Conservation (phyloP, 2,329 filamentous ascomycete species). For the Dothidotthia symphoricarpi region DNA sequence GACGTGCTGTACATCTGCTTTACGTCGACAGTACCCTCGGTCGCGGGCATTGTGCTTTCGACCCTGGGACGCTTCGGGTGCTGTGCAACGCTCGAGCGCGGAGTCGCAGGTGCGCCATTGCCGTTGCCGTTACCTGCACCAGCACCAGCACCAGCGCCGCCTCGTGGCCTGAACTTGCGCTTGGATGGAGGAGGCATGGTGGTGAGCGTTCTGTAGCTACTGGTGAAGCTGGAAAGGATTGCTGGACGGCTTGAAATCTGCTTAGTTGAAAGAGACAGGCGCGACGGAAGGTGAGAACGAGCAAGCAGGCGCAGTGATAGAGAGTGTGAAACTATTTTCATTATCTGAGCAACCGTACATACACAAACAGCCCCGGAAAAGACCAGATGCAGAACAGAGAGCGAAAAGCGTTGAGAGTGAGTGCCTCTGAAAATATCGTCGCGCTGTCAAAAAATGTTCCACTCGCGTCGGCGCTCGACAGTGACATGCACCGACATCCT, state of each 20-base stretch:
- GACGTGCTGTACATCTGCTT: slow-evolving; percentile 27
- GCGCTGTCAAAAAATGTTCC: slow-evolving; percentile 1
- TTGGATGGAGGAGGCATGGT: slow-evolving; percentile 27
- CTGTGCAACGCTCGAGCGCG: slow-evolving; percentile 18
- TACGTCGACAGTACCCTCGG: slow-evolving; percentile 17
- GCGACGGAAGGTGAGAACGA: slow-evolving; percentile 17
- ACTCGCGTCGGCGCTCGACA: background rate
- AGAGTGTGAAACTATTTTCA: slow-evolving; percentile 26
- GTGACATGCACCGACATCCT: background rate
- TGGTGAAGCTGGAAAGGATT: slow-evolving; percentile 12
- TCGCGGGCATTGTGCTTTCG: slow-evolving; percentile 8
- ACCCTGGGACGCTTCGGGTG: slow-evolving; percentile 27
- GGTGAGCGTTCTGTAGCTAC: slow-evolving; percentile 11
- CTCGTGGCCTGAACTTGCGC: slow-evolving; percentile 25
- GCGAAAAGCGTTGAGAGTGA: background rate
- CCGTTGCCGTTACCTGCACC: slow-evolving; percentile 7
- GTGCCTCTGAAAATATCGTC: background rate
- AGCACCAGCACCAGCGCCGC: slow-evolving; percentile 10
- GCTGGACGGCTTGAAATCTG: slow-evolving; percentile 11
- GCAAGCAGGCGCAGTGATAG: slow-evolving; percentile 18
- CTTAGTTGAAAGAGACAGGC: slow-evolving; percentile 23
- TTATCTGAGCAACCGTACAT: slow-evolving; percentile 25
- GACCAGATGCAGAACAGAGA: slow-evolving; percentile 5
- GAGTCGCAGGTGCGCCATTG: slow-evolving; percentile 8
- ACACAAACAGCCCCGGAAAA: slow-evolving; percentile 12